Evolutionary conservation across 75 land plant genomes (phyloP), one percentile per base, ranked within the genome.

Genomic region (Pinus albicaulis): DNA sequence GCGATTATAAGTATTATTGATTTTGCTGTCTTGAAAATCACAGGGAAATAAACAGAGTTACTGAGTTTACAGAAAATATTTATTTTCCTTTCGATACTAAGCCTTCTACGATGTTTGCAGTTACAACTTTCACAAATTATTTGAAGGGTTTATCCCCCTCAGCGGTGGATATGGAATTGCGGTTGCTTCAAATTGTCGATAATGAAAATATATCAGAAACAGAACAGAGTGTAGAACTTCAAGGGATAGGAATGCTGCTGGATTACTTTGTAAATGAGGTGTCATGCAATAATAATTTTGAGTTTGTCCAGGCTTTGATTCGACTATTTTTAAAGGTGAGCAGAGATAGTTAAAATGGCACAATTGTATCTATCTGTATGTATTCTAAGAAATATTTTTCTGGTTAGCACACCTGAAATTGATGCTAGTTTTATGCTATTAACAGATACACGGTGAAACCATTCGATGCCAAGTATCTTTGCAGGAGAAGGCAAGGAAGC

Each of bases 361-460:
- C 55, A 15, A 31, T 24, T 14, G 38, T 61, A 20, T 56, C 53
- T 36, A 36, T 24, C 56, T 25, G n/a, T 77, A 4, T 14, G 16
- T 23, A 3, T 79, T 5, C 53, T 20, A 5, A 38, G 31, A 19
- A 34, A 60, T 12, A 3, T 5, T 63, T 34, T 58, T 59, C n/a
- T 34, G 38, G 24, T 23, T 24, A 56, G 28, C 10, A 25, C 16
- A 26, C 22, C 78, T 64, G 52, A 53, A 12, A 56, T 59, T 14
- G 16, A 34, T 56, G 19, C 41, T 75, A 22, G 59, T 55, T 77
- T 55, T 76, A 28, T 75, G 66, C 59, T 55, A 38, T 1, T 76
- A 6, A 15, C 88, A 96, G 99, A 89, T 98, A 25, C 99, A 98
- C 76, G 99, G 96, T 25, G 98, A 98, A 74, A 91, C 88, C 14